A percentile compares a stretch with the other conserved stretches of the same genome.
phyloP scores from a whole-genome alignment of 208 protist species.

The Trypanosoma melophagium region DNA sequence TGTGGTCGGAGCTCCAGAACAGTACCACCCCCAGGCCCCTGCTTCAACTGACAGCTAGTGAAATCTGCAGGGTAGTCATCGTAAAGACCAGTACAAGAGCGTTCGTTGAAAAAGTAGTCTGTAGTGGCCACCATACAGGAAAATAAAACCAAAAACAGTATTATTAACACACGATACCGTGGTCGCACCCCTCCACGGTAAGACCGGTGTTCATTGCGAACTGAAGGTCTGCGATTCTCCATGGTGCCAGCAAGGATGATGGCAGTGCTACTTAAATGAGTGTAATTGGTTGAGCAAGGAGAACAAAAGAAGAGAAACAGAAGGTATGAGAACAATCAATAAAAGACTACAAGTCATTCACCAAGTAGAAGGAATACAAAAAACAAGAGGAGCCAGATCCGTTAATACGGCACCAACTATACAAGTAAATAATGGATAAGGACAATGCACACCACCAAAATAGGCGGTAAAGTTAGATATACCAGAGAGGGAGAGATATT shows the following conservation, averaged over 20 bases:
- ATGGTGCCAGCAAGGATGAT: no score
- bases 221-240: no score
- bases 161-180: background rate
- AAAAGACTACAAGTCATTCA: background rate
- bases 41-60: background rate
- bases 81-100: background rate
- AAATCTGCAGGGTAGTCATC: background rate
- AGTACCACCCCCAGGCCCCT: constrained; percentile 6
- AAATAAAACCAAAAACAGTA: constrained; percentile 8
- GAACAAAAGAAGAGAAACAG: background rate
- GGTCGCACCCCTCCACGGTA: background rate
- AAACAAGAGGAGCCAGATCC: constrained; percentile 8
- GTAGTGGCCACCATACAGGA: background rate
- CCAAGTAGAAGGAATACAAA: background rate
- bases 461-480: background rate
- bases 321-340: background rate
- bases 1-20: background rate
- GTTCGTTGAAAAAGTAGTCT: background rate
- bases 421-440: no score
- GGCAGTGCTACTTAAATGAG: no score
- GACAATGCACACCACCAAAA: no score
- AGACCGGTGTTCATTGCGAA: no score
- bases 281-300: no score
- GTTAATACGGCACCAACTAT: no score
- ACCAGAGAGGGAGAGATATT: background rate